Percentiles rank a stretch among this genome's conserved stretches.
Conservation (phyloP, 2,329 filamentous ascomycete species). For the Iodosphaeria phyllophila region DNA sequence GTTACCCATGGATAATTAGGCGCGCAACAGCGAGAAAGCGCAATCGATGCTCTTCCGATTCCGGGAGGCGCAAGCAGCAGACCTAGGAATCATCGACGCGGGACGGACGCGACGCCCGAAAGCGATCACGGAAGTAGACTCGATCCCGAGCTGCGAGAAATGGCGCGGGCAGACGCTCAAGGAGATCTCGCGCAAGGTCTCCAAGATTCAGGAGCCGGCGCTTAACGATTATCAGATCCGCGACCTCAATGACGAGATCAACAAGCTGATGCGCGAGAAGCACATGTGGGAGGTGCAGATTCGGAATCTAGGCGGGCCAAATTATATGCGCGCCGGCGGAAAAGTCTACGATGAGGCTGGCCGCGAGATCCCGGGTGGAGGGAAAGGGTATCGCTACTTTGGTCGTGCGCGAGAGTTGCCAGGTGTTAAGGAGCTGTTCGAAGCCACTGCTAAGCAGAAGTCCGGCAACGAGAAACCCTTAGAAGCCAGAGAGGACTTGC, state of each 20-base stretch:
- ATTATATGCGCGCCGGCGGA: conserved; percentile 68
- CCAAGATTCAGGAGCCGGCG: conserved; percentile 78
- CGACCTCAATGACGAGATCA: conserved; percentile 98
- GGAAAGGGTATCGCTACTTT: conserved; percentile 89
- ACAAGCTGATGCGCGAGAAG: conserved; percentile 97
- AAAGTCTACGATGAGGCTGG: conserved; percentile 59
- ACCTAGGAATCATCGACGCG: conserved; percentile 89
- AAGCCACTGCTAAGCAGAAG: conserved; percentile 48
- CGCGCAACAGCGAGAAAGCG: conserved; percentile 94
- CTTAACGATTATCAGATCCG: conserved; percentile 95
- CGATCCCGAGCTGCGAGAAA: conserved; percentile 80
- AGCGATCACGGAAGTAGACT: conserved; percentile 69
- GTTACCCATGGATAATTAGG: conserved; percentile 31
- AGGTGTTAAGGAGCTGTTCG: conserved; percentile 91
- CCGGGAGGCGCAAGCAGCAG: conserved; percentile 88
- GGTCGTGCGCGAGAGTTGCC: conserved; percentile 77
- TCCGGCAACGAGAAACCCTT: conserved; percentile 39
- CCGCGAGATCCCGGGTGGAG: conserved; percentile 51
- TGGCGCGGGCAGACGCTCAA: conserved; percentile 97
- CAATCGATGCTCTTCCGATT: conserved; percentile 99
- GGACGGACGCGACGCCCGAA: conserved; percentile 80
- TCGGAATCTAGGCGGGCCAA: conserved; percentile 83
- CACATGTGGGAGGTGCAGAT: conserved; percentile 99
- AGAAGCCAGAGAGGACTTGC: conserved; percentile 49
- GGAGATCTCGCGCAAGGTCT: conserved; percentile 92